A percentile compares a stretch with the other conserved stretches of the same genome.
Conservation (phyloP, 2,329 filamentous ascomycete genomes). For the Fusarium kyushuense region DNA sequence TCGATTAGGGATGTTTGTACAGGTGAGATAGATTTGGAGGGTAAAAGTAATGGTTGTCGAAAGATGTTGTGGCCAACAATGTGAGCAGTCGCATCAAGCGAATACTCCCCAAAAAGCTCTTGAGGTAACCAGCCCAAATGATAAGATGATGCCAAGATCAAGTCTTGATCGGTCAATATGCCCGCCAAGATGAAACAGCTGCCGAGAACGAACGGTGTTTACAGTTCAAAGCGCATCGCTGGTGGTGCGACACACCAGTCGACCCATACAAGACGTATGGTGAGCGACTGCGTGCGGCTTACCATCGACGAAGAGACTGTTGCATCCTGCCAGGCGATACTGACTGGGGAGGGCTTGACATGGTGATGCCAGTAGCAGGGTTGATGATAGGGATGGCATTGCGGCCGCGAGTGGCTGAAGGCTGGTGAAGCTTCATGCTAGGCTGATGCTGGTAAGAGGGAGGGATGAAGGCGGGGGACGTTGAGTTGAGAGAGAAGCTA, state of each 20-base stretch:
- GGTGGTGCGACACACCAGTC: constrained; percentile 53
- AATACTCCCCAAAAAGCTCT: constrained; percentile 43
- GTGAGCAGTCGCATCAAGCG: constrained; percentile 45
- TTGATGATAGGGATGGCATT: constrained; percentile 99
- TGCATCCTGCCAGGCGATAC: constrained; percentile 73
- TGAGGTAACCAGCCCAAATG: constrained; percentile 56
- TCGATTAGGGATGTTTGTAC: constrained; percentile 65
- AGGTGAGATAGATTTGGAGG: constrained; percentile 51
- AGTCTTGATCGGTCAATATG: constrained; percentile 55
- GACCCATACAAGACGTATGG: constrained; percentile 52
- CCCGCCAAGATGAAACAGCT: constrained; percentile 65
- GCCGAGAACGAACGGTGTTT: constrained; percentile 56
- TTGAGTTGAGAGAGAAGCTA: constrained; percentile 78
- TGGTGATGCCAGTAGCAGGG: constrained; percentile 87
- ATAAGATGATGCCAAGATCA: constrained; percentile 57
- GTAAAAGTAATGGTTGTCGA: constrained; percentile 41
- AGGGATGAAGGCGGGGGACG: constrained; percentile 74
- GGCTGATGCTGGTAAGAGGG: constrained; percentile 74
- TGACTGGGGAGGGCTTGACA: constrained; percentile 87
- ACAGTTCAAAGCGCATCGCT: constrained; percentile 53
- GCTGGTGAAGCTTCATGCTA: constrained; percentile 88
- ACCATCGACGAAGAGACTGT: constrained; percentile 68
- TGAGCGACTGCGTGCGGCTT: constrained; percentile 49
- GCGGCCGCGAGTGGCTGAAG: constrained; percentile 86
- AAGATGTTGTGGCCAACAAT: constrained; percentile 50